Percentiles rank a stretch among this genome's conserved stretches.
Conservation (phyloP, 352 stramenopile species). For the Pythium phragmitis region DNA sequence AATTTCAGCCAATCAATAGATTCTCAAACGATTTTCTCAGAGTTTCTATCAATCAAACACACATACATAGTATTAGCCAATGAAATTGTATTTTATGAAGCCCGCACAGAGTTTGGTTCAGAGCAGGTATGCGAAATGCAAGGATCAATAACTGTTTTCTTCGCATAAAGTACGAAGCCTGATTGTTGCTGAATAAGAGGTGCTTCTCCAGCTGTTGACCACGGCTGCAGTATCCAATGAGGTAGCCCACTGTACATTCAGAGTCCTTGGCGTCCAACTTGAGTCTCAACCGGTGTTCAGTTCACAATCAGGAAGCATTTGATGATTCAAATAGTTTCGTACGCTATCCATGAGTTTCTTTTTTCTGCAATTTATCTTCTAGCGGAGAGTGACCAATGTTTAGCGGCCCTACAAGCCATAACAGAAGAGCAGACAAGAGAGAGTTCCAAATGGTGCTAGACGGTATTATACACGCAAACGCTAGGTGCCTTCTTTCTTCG, state of each 20-base stretch:
- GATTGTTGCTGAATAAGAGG: conserved; percentile 10
- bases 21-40: not conserved
- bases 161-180: conserved; percentile 13
- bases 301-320: conserved; percentile 10
- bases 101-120: not conserved
- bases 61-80: not conserved
- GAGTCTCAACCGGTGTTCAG: conserved; percentile 23
- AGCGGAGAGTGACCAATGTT: not conserved
- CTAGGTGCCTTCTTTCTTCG: not conserved
- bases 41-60: conserved; percentile 9
- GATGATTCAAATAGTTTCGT: conserved; percentile 5
- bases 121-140: not conserved
- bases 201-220: conserved; percentile 18
- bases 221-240: conserved; percentile 12
- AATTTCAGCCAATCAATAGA: conserved; percentile 16
- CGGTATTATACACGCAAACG: not conserved
- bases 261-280: not conserved
- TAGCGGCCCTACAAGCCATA: too few relatives aligned
- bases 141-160: not conserved
- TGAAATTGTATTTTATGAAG: not conserved
- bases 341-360: not conserved
- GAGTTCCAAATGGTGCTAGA: too few relatives aligned
- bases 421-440: too few relatives aligned
- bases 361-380: not conserved
- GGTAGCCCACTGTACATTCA: not conserved